Evolutionary conservation across 176 grass and related monocot genomes (phyloP).

Genomic region (Saccharum officinarum): DNA sequence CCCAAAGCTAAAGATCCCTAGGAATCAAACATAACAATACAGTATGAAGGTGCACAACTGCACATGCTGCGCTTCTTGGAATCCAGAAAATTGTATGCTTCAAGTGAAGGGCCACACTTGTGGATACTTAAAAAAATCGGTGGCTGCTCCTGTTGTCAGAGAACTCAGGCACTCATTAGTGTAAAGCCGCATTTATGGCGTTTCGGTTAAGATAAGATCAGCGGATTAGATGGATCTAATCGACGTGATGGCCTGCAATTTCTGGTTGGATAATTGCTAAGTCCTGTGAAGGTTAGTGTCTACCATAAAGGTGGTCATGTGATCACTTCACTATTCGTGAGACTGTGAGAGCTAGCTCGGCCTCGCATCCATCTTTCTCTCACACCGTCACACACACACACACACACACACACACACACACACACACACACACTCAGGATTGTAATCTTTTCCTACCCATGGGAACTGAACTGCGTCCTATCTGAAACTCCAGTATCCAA

Average conservation of each 20-base stretch:
- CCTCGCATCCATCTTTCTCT: no score
- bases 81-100: neutral
- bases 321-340: neutral
- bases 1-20: neutral
- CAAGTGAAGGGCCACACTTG: neutral
- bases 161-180: neutral
- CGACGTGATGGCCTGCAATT: neutral
- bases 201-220: neutral
- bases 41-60: neutral
- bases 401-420: no score
- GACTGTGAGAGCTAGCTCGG: neutral
- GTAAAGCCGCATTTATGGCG: neutral
- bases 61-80: slow-evolving; percentile 1
- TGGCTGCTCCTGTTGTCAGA: neutral
- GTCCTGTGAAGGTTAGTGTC: neutral
- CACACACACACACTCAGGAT: no score
- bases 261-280: neutral
- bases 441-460: no score
- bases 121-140: neutral
- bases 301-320: slow-evolving; percentile 24
- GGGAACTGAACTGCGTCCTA: no score
- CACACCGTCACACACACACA: no score
- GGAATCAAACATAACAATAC: neutral
- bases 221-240: neutral
- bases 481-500: no score